A percentile compares a stretch with the other conserved stretches of the same genome.
These are phyloP conservation scores for Nidularia pulvinata DNA, from an alignment of 768 basidiomycete species.

Conservation along the genomic window DNA sequence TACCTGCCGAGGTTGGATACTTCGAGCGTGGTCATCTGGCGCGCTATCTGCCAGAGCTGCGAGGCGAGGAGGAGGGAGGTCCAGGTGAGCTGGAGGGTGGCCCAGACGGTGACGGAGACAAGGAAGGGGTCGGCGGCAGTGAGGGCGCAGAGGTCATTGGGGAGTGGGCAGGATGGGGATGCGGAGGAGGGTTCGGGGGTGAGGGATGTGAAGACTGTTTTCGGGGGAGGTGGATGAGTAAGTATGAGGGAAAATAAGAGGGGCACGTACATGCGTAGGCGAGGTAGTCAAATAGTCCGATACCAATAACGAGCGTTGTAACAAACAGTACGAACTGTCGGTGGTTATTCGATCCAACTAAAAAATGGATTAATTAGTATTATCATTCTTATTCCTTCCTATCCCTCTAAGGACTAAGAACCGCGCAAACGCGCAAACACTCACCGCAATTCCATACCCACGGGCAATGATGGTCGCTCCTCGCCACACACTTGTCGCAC, in stretches of 20 bases:
- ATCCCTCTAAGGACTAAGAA: too few relatives aligned
- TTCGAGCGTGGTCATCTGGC: slow-evolving; percentile 96
- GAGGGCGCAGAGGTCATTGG: slow-evolving; percentile 66
- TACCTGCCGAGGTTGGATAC: slow-evolving; percentile 94
- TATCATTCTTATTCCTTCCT: too few relatives aligned
- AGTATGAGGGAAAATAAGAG: neutral
- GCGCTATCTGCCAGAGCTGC: slow-evolving; percentile 90
- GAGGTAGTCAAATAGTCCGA: slow-evolving; percentile 81
- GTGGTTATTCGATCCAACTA: slow-evolving; percentile 93
- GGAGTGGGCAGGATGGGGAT: slow-evolving; percentile 69
- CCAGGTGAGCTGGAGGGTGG: slow-evolving; percentile 95
- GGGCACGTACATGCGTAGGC: slow-evolving; percentile 71
- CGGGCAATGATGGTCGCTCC: slow-evolving; percentile 97
- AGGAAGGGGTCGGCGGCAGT: slow-evolving; percentile 82
- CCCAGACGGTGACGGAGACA: slow-evolving; percentile 79
- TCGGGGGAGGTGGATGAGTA: neutral
- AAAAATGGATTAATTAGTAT: neutral
- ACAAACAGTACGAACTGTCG: slow-evolving; percentile 97
- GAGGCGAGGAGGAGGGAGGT: slow-evolving; percentile 83
- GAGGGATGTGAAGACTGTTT: slow-evolving; percentile 55
- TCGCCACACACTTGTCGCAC: slow-evolving; percentile 87
- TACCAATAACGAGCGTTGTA: slow-evolving; percentile 78
- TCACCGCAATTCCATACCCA: slow-evolving; percentile 99
- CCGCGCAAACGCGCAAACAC: slow-evolving; percentile 18
- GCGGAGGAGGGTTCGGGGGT: slow-evolving; percentile 33